phyloP scores from a whole-genome alignment of 192 early-diverging fungal species.

The Rhizophagus sp. region DNA sequence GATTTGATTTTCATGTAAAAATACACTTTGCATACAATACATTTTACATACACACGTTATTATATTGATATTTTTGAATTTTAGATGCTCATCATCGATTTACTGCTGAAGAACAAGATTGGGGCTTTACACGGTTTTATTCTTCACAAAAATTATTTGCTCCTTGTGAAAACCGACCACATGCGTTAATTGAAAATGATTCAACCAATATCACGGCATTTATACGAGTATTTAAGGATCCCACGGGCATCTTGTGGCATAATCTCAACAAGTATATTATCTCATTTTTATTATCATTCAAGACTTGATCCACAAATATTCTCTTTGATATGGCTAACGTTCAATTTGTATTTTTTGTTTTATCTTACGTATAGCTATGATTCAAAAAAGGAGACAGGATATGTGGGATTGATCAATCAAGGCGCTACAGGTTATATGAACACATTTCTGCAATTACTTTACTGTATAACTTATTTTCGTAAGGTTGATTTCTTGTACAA shows the following conservation, averaged over 20 bases:
- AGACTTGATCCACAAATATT: conserved; percentile 9
- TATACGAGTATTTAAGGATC: conserved; percentile 82
- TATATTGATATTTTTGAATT: conserved; percentile 3
- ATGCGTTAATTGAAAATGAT: conserved; percentile 71
- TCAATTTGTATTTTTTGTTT: conserved; percentile 24
- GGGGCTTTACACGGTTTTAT: conserved; percentile 91
- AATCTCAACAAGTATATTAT: conserved; percentile 76
- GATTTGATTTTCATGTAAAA: background rate
- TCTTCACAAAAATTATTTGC: conserved; percentile 49
- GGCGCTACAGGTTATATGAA: conserved; percentile 99
- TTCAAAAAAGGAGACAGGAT: conserved; percentile 89
- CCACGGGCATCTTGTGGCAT: conserved; percentile 93
- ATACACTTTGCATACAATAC: too few species aligned
- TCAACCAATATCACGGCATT: conserved; percentile 65
- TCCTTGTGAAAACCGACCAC: conserved; percentile 39
- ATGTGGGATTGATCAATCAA: conserved; percentile 93
- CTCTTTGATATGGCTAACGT: background rate
- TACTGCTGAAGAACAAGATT: conserved; percentile 79
- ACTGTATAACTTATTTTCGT: conserved; percentile 92
- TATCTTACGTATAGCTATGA: conserved; percentile 64
- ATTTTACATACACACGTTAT: background rate
- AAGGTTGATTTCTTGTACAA: conserved; percentile 39
- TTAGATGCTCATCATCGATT: conserved; percentile 80
- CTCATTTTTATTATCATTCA: conserved; percentile 21
- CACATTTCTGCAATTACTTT: conserved; percentile 95